Base-by-base conservation (phyloP, 176 grass and related monocot genomes). In the Phoenix roebelenii region DNA sequence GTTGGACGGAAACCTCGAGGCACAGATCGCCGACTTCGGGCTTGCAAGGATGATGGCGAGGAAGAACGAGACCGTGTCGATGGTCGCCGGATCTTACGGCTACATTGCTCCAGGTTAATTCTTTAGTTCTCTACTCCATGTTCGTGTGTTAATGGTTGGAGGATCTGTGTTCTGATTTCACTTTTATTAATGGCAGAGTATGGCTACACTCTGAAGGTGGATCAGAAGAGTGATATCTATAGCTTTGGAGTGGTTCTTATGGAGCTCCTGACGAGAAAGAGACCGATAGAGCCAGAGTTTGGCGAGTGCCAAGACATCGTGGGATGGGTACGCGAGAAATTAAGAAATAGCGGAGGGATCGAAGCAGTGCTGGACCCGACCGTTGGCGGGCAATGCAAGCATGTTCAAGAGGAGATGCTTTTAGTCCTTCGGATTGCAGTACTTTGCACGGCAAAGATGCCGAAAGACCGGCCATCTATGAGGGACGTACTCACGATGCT, bases 201-300 rank as follows among this genome's bases (percentile, higher is more conserved):
- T 49, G 86, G 87, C 15, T 97, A 97, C 87, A 91, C 87, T 50
- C 65, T 91, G 16, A 97, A 90, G 85, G 92, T 97, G 72, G 92
- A 97, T 15, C 78, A 91, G 82, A 97, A 91, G 92, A 91, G 87
- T 64, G 92, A 97, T 75, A 91, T 88, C 66, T 97, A 97, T 81
- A 97, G 92, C 75, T 97, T 80, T 59, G 87, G 92, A 0, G 87
- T 97, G 72, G 92, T 97, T 18, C 70, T 97, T 15, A 91, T 97
- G 92, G 92, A 97, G 76, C 84, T 97, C 4, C 61, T 88, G 59
- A 97, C 87, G 5, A 87, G 92, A 1, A 54, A 75, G 29, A 58
- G 81, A 5, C 80, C 92, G 1, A 85, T 97, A 39, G 84, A 97
- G 69, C 16, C 77, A 15, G 87, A 84, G 74, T 91, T 88, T 51